phyloP scores from a whole-genome alignment of 768 basidiomycete genomes.

The Mycena amicta region DNA sequence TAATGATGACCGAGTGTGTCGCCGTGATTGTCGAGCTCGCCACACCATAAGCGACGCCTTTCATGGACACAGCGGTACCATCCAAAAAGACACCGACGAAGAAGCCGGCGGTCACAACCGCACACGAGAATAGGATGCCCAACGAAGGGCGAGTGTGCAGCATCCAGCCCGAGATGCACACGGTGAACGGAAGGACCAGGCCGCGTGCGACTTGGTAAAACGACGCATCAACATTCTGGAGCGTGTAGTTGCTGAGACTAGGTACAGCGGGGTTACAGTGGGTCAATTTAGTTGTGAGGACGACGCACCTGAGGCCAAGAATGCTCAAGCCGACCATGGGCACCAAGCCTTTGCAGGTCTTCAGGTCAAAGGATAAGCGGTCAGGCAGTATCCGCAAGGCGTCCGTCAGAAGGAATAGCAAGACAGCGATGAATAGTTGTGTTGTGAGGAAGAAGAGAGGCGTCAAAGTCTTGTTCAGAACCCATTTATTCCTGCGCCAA shows the following conservation, averaged over 20 bases:
- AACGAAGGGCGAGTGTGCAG: conserved; percentile 77
- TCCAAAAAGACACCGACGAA: conserved; percentile 87
- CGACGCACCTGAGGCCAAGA: conserved; percentile 71
- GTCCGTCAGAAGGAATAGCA: conserved; percentile 71
- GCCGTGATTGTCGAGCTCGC: conserved; percentile 86
- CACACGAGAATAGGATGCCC: conserved; percentile 73
- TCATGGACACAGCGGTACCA: conserved; percentile 52
- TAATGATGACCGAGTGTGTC: conserved; percentile 92
- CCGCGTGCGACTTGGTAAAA: conserved; percentile 97
- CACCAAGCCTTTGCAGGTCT: conserved; percentile 69
- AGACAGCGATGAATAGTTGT: conserved; percentile 78
- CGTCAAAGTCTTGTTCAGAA: conserved; percentile 68
- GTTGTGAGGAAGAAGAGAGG: conserved; percentile 88
- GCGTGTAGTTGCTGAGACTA: conserved; percentile 87
- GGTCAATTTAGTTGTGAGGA: not conserved
- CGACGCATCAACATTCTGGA: conserved; percentile 93
- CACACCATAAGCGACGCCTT: conserved; percentile 82
- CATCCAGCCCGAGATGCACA: conserved; percentile 79
- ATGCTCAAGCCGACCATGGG: conserved; percentile 81
- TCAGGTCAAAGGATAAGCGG: conserved; percentile 63
- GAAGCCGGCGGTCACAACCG: conserved; percentile 88
- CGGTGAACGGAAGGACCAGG: conserved; percentile 91
- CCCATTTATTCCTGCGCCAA: conserved; percentile 82
- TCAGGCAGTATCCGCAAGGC: conserved; percentile 66
- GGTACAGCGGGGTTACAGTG: not conserved